Evolutionary conservation across 805 yeast species (phyloP), one percentile per base, ranked within the genome.

Genomic region (Candida rishiriensis): DNA sequence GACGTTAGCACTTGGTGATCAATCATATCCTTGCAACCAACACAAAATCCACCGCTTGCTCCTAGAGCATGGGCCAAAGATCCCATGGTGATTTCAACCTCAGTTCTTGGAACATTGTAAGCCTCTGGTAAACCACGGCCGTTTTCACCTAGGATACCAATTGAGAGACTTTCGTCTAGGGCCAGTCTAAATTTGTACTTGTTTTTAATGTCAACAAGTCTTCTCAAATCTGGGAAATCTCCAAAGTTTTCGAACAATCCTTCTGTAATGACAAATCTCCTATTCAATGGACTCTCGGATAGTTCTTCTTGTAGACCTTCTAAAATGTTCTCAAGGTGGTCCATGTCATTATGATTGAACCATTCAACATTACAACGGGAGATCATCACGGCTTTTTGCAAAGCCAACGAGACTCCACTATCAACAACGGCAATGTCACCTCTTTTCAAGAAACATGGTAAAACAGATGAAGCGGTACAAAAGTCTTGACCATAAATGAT

Each of bases 401-500:
- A 69, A 6, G 91, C 78, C 44, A 91, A 61, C 52, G 77, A 79
- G 32, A 83, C 81, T 29, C 85, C 85, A 41, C 84, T 75, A 66
- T 93, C 99, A 18, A 88, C 96, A 42, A 93, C 81, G 50, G 89
- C 81, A 50, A 87, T 75, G 64, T 93, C 99, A 52, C 98, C 98
- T 66, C 99, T 83, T 63, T 93, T 93, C 53, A 91, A 75, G 64
- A 93, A 93, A 39, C 97, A 89, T 7, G 98, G 96, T 43, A 93
- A 71, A 11, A 91, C 95, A 12, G 96, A 85, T 11, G 90, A 79
- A 11, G 91, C 81, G 34, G 96, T 85, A 52, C 85, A 79, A 54
- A 86, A 83, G 59, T 91, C 97, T 70, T 93, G 99, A 37, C 97
- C 96, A 61, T 93, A 93, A 36, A 91, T 69, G 43, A 93, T 87